Percentiles rank a stretch among this genome's conserved stretches.
These are phyloP conservation scores for Lepiota venenata DNA, from an alignment of 768 basidiomycete genomes.

Conservation along the genomic window DNA sequence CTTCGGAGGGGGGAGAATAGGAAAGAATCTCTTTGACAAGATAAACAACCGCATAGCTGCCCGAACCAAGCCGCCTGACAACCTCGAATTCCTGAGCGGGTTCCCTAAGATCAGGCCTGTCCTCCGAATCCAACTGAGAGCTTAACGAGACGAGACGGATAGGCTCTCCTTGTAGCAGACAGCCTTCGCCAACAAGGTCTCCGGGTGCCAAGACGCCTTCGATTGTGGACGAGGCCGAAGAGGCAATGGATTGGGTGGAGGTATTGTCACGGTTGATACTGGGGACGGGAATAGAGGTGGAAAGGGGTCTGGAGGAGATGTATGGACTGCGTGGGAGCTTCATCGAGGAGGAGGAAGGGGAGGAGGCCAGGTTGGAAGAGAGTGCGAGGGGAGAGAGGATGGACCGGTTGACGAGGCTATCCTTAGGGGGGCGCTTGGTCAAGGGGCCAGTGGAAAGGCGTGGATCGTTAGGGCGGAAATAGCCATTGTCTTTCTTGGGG, in stretches of 20 bases:
- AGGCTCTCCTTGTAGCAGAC: conserved; percentile 60
- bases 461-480: conserved; percentile 41
- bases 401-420: conserved; percentile 27
- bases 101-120: conserved; percentile 33
- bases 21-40: conserved; percentile 74
- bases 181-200: conserved; percentile 69
- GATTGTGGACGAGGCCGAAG: conserved; percentile 38
- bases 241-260: conserved; percentile 27
- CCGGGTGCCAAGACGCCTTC: conserved; percentile 70
- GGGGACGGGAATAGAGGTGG: conserved; percentile 27
- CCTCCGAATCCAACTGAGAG: conserved; percentile 28
- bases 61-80: conserved; percentile 80
- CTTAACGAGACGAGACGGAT: conserved; percentile 56
- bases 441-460: conserved; percentile 20
- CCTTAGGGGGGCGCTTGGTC: conserved; percentile 39
- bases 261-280: conserved; percentile 22
- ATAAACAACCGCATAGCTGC: conserved; percentile 93
- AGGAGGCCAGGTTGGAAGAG: conserved; percentile 31
- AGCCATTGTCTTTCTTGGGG: conserved; percentile 36
- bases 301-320: conserved; percentile 30
- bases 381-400: conserved; percentile 24
- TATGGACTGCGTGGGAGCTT: conserved; percentile 36
- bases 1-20: conserved; percentile 45
- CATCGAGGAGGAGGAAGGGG: conserved; percentile 33
- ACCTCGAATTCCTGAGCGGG: conserved; percentile 78